Evolutionary conservation across 331 rosid genomes (phyloP), one percentile per base, ranked within the genome.

Genomic region (Stylosanthes scabra): DNA sequence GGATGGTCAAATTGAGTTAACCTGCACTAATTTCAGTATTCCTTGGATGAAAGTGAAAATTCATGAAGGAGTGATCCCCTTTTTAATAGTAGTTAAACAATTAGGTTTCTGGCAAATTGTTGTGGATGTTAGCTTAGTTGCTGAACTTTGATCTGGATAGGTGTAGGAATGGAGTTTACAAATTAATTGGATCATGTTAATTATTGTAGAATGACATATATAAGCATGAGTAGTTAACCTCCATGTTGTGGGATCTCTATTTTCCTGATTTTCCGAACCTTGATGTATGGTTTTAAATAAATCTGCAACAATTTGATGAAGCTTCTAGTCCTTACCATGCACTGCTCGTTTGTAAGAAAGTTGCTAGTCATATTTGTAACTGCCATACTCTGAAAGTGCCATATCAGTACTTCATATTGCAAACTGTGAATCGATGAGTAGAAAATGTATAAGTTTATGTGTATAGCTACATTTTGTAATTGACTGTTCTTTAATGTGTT

Each of bases 41-140:
- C 31, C 37, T 73, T 12, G 11, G 59, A 69, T 31, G 42, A 37
- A 66, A 29, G 8, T 42, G 6, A 41, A 14, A 62, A 40, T 9
- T 31, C 14, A 29, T 31, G 60, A 44, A 16, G 54, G 67, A 25
- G 49, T 68, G 16, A 60, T 70, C 42, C 12, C 15, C 28, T 67
- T 61, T 9, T n/a, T 72, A 16, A 44, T 66, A 3, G 49, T 47
- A 10, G 58, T 52, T 14, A 52, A 25, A 8, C 9, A 25, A 63
- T 57, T 80, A 27, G 57, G 59, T 27, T 69, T 45, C n/a, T 11
- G 50, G 77, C 25, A 62, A 59, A 59, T 63, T 80, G 47, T 28
- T 66, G 46, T 70, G 47, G 40, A 10, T 51, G 63, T 50, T 2
- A 6, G 14, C 52, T 50, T 31, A 15, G 60, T 14, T 34, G 25